Evolutionary conservation across 2,329 filamentous ascomycete species (phyloP).

Genomic region (Capronia epimyces): DNA sequence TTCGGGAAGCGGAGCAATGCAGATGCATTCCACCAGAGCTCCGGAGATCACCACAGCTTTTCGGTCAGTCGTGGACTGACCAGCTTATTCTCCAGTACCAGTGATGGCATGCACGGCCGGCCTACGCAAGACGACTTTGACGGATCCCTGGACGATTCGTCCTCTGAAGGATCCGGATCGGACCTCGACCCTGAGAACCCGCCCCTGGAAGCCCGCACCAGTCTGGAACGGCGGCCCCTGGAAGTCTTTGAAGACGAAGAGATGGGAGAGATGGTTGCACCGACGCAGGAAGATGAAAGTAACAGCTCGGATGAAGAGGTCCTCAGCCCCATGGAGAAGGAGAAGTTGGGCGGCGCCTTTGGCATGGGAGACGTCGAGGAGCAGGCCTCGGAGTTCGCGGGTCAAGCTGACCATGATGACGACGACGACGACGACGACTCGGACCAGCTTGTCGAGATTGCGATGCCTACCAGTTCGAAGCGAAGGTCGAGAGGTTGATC

Average conservation of each 20-base stretch:
- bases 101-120: constrained; percentile 1
- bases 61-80: constrained; percentile 27
- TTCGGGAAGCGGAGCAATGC: constrained; percentile 27
- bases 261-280: constrained; percentile 47
- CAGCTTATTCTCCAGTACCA: constrained; percentile 24
- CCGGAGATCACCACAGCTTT: constrained; percentile 33
- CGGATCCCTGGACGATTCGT: constrained; percentile 27
- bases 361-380: constrained; percentile 24
- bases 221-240: constrained; percentile 49
- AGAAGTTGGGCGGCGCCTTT: constrained; percentile 19
- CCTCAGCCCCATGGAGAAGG: constrained; percentile 23
- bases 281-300: constrained; percentile 25
- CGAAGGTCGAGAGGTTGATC: constrained; percentile 24
- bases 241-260: constrained; percentile 54
- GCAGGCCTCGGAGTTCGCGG: constrained; percentile 27
- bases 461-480: constrained; percentile 37
- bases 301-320: constrained; percentile 30
- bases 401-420: constrained; percentile 27
- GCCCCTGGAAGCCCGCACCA: constrained; percentile 34
- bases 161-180: constrained; percentile 26
- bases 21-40: constrained; percentile 11
- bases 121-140: constrained; percentile 27
- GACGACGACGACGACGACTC: constrained; percentile 26
- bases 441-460: constrained; percentile 41
- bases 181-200: constrained; percentile 24